Conservation (phyloP, 75 land plant species). For the Pinus taeda region DNA sequence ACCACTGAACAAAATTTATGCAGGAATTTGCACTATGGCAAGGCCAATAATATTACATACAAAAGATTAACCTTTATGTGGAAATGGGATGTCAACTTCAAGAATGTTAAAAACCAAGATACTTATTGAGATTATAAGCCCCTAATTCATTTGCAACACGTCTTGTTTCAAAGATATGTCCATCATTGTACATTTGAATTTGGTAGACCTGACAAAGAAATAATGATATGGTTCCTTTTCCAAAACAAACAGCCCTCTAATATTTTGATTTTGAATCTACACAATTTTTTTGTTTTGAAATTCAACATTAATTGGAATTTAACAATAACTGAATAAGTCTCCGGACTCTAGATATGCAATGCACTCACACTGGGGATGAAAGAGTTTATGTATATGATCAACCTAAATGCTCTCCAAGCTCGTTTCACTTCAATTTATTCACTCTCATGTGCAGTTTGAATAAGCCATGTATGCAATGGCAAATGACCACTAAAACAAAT, state of each 20-base stretch:
- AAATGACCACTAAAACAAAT: neutral
- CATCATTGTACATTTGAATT: neutral
- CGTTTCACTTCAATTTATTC: conserved; percentile 3
- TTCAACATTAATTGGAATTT: neutral
- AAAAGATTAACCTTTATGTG: too few species aligned
- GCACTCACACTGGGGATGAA: neutral
- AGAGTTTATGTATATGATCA: neutral
- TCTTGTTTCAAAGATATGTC: neutral
- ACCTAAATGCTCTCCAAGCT: neutral
- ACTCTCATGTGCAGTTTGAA: neutral
- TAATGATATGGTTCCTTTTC: neutral
- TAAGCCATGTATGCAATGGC: neutral
- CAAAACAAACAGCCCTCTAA: neutral
- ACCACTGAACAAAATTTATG: too few species aligned
- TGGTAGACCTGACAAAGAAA: neutral
- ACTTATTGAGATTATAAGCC: too few species aligned
- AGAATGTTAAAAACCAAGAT: too few species aligned
- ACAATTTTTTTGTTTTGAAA: neutral
- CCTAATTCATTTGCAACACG: neutral
- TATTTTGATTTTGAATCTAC: neutral
- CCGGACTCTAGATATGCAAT: neutral
- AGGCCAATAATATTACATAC: too few species aligned
- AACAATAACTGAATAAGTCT: neutral
- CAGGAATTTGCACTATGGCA: too few species aligned
- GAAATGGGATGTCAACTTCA: too few species aligned